Base-by-base conservation (phyloP, 2,329 filamentous ascomycete species). In the Xylariales sp. region DNA sequence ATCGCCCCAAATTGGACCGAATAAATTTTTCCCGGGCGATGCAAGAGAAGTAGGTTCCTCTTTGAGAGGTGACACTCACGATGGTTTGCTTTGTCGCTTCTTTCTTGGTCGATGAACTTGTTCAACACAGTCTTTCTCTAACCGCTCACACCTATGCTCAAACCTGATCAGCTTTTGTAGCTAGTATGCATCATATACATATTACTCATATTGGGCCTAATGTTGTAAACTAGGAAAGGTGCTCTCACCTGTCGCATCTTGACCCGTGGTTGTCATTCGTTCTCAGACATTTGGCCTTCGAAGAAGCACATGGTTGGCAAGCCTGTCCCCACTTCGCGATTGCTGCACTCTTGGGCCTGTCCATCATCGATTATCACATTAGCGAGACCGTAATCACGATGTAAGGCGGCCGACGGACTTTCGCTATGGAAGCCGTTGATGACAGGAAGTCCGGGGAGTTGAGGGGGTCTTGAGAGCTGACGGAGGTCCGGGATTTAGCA, bases 271-370 rank as follows among this genome's bases (percentile, higher is more conserved):
- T 44, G 4, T 55, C 49, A 42, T 63, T 65, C 5, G 68, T 63
- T 7, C 70, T 65, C 32, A 74, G 63, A 45, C 71, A 74, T 46
- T 73, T 74, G 6, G 71, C 70, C 48, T 74, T 74, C 22, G 71
- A 68, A 10, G 63, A 58, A 5, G 71, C 69, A 48, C 71, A 74
- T 1, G 68, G 58, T 4, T 68, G 60, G 37, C 71, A 74, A 1
- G 71, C 71, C 4, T 69, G 69, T 12, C 71, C 71, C 71, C 71
- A 74, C 69, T 58, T 62, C 6, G 60, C 55, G 24, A 56, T 52
- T 31, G 29, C 31, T 18, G 44, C 52, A 19, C 40, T 46, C 44
- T 54, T 57, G 8, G 51, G 46, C 42, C 36, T 49, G 32, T 57
- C 55, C 51, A 54, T 55, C 11, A 36, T 45, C n/a, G 11, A 18